These are phyloP conservation scores for Xylaria digitata DNA, from an alignment of 2,329 filamentous ascomycete genomes.

Conservation along the genomic window DNA sequence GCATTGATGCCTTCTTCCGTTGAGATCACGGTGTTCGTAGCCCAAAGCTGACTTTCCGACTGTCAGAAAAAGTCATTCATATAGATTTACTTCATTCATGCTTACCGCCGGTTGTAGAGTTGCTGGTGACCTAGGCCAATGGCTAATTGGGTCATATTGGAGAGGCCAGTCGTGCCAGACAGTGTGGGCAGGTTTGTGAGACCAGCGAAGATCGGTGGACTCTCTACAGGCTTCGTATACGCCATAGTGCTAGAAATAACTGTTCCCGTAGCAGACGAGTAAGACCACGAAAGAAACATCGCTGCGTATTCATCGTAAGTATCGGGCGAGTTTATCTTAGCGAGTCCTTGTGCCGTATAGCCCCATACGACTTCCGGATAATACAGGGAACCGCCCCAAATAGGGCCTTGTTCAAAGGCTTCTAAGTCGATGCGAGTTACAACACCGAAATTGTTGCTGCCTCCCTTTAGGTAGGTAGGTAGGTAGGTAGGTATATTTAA, in stretches of 20 bases:
- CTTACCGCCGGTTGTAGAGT: not conserved
- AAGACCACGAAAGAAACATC: not conserved
- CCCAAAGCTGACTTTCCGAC: not conserved
- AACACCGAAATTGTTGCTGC: conserved; percentile 10
- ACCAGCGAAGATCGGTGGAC: conserved; percentile 14
- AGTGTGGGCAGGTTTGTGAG: conserved; percentile 8
- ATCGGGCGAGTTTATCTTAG: not conserved
- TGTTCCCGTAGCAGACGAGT: not conserved
- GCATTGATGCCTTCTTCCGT: not conserved
- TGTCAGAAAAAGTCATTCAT: not conserved
- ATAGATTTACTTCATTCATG: not conserved
- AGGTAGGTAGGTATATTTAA: too few relatives aligned
- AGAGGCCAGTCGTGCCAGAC: not conserved
- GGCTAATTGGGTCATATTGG: conserved; percentile 2
- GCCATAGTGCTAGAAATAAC: not conserved
- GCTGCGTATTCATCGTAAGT: conserved; percentile 14
- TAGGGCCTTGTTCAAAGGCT: conserved; percentile 16
- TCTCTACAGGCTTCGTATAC: conserved; percentile 21
- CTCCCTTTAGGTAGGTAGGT: not conserved
- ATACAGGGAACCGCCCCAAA: conserved; percentile 5
- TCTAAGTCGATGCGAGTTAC: conserved; percentile 35
- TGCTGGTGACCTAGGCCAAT: not conserved
- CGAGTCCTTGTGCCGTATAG: not conserved
- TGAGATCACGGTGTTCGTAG: conserved; percentile 14
- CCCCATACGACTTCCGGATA: not conserved